Evolutionary conservation across 1,284 basidiomycete genomes (phyloP).

Genomic region (Porogramme epimiltina): DNA sequence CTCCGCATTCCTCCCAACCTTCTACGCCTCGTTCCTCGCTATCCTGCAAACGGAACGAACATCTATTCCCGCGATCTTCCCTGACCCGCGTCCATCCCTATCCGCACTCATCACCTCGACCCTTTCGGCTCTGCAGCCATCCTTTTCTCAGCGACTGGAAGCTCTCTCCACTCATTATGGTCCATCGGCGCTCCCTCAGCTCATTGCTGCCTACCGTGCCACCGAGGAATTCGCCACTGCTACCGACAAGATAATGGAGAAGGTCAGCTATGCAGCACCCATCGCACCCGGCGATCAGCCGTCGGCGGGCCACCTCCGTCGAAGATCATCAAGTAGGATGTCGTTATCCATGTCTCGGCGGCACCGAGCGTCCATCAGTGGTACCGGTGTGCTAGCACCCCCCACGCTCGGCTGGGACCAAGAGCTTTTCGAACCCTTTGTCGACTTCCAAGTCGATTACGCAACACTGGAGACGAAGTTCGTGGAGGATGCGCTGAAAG

Average conservation of each 20-base stretch:
- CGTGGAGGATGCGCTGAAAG: constrained; percentile 58
- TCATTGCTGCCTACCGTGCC: constrained; percentile 70
- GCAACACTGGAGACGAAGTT: constrained; percentile 71
- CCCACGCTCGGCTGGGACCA: constrained; percentile 79
- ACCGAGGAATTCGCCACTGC: constrained; percentile 81
- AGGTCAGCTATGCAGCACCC: constrained; percentile 52
- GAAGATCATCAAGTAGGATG: constrained; percentile 64
- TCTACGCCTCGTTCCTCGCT: constrained; percentile 69
- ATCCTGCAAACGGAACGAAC: constrained; percentile 73
- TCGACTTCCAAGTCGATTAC: constrained; percentile 87
- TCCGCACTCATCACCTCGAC: constrained; percentile 82
- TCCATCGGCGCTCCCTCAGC: constrained; percentile 60
- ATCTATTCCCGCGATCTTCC: constrained; percentile 82
- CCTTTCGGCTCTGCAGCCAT: constrained; percentile 77
- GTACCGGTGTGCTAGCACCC: constrained; percentile 23
- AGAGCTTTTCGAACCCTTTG: constrained; percentile 88
- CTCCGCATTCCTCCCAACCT: constrained; percentile 69
- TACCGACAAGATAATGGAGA: constrained; percentile 77
- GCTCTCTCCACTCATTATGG: constrained; percentile 67
- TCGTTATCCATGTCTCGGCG: constrained; percentile 79
- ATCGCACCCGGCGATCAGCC: constrained; percentile 8
- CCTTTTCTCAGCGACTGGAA: constrained; percentile 76
- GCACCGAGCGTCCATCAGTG: constrained; percentile 37
- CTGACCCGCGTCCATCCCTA: constrained; percentile 72
- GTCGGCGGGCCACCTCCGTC: constrained; percentile 22